Conservation (phyloP, 2,329 filamentous ascomycete genomes). For the Xylaria sp. region DNA sequence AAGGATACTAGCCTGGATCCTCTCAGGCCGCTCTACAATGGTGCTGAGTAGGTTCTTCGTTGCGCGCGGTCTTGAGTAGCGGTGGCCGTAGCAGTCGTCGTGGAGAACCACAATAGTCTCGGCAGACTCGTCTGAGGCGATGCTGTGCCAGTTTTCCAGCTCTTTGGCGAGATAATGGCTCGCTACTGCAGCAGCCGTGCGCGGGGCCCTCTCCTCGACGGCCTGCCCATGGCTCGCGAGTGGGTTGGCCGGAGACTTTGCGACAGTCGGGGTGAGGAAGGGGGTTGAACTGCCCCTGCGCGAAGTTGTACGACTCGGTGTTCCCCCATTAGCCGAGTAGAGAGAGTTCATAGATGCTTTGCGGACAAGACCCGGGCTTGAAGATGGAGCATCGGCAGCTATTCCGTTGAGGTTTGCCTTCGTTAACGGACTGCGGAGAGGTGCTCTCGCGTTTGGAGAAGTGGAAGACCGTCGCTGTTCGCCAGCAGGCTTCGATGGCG, state of each 20-base stretch:
- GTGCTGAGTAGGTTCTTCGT: constrained; percentile 76
- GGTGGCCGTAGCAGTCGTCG: constrained; percentile 94
- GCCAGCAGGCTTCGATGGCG: constrained; percentile 27
- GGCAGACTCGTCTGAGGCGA: constrained; percentile 54
- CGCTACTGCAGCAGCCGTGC: constrained; percentile 69
- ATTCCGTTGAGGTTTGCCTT: constrained; percentile 47
- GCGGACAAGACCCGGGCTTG: constrained; percentile 63
- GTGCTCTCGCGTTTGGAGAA: constrained; percentile 51
- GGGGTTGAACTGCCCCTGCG: constrained; percentile 62
- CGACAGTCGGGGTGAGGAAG: constrained; percentile 55
- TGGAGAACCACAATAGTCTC: constrained; percentile 87
- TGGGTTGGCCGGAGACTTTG: constrained; percentile 53
- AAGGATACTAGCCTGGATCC: constrained; percentile 83
- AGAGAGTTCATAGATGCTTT: constrained; percentile 70
- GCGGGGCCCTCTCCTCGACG: constrained; percentile 53
- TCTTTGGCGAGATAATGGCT: constrained; percentile 76
- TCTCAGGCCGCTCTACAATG: constrained; percentile 93
- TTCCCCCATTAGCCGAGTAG: constrained; percentile 59
- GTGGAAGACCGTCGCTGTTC: constrained; percentile 40
- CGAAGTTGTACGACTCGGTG: constrained; percentile 53
- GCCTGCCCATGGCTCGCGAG: constrained; percentile 47
- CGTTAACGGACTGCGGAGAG: constrained; percentile 58
- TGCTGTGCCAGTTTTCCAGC: constrained; percentile 69
- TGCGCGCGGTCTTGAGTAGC: constrained; percentile 84
- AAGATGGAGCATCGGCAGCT: constrained; percentile 56